Evolutionary conservation across 176 grass and related monocot genomes (phyloP), one percentile per base, ranked within the genome.

Genomic region (Melocanna baccifera): DNA sequence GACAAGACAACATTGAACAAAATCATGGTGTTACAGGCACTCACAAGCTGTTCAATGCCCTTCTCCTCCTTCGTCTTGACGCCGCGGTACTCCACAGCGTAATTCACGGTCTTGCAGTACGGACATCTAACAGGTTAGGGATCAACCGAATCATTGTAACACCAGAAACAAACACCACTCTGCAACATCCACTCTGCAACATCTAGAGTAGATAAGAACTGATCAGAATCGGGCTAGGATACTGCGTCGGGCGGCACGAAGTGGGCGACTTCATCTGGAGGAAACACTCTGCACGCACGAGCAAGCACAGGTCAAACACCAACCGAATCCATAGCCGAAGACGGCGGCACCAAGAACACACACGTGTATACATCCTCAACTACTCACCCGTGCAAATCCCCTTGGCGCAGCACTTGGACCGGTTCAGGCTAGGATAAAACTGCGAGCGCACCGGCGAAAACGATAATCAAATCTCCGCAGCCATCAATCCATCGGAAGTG

Each of bases 371-470:
- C 30, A 81, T 18, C 63, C 43, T 20, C 19, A 0, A 51, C 81
- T 72, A 59, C 81, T 76, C 89, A 98, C 91, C 96, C 67, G 96
- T 98, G 87, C 93, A 98, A 45, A 98, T 98, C 77, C 96, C 88
- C 85, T 98, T 95, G 50, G 77, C 84, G 77, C 93, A 98, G 87
- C 96, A 98, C 86, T 95, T 98, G 43, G 96, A 95, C 6, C 93
- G 83, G 78, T 98, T 98, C 1, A 98, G 75, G 72, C 93, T 98
- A 0, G 91, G 96, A 18, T 98, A 98, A 51, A 90, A 84, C 96
- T 98, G 88, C 70, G 71, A 32, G 46, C n/a, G 48, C 30, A 46
- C 14, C 1, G 7, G 26, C 86, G 65, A 57, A 57, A 75, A 53
- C 25, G 37, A 45, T 14, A 6, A 28, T 70, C 4, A 76, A 68